Conservation (phyloP, 2,329 filamentous ascomycete species). For the Fusarium marasasianum region DNA sequence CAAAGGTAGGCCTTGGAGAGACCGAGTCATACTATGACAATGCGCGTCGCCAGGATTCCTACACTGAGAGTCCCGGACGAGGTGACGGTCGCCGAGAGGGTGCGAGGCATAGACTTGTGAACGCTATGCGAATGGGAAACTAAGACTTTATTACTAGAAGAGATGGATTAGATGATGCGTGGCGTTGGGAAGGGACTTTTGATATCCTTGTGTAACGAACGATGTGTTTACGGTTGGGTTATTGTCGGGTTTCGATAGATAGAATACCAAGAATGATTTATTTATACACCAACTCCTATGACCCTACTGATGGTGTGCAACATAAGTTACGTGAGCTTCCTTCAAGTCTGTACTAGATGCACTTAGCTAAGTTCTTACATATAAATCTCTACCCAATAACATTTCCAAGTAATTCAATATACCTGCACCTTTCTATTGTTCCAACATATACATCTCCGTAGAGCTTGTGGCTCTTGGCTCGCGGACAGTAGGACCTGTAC, state of each 20-base stretch:
- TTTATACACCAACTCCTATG: not conserved
- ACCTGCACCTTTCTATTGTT: accelerated
- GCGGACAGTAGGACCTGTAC: not conserved
- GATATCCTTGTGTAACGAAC: slow-evolving; percentile 32
- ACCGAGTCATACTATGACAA: slow-evolving; percentile 47
- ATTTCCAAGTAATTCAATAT: not conserved
- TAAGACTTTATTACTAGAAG: slow-evolving; percentile 19
- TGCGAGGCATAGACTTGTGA: slow-evolving; percentile 47
- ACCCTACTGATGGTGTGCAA: too few species aligned
- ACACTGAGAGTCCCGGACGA: slow-evolving; percentile 37
- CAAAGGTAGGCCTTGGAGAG: slow-evolving; percentile 50
- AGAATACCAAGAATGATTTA: slow-evolving; percentile 15
- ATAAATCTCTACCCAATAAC: accelerated
- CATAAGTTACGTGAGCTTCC: too few species aligned
- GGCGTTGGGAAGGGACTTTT: slow-evolving; percentile 30
- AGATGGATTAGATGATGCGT: not conserved
- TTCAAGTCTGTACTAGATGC: not conserved
- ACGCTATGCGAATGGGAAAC: slow-evolving; percentile 46
- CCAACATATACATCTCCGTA: not conserved
- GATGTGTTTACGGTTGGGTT: slow-evolving; percentile 24
- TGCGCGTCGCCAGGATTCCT: slow-evolving; percentile 33
- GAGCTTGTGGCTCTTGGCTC: not conserved
- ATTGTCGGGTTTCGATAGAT: slow-evolving; percentile 5
- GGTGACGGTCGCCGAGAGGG: slow-evolving; percentile 42
- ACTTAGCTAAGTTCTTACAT: too few species aligned